Conservation (phyloP, 192 early-diverging fungal species). For the Piromyces sp. region DNA sequence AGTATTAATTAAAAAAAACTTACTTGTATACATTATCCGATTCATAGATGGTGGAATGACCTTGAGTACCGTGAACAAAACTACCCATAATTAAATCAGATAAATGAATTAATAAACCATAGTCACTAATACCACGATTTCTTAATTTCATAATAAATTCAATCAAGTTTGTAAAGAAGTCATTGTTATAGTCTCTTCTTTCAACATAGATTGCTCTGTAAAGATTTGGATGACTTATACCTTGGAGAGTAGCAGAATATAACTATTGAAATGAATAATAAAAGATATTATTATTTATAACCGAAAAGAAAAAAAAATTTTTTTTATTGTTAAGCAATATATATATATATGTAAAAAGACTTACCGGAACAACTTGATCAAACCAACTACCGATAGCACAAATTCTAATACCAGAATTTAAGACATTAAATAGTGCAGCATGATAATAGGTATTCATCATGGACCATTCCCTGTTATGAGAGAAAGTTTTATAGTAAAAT, state of each 20-base stretch:
- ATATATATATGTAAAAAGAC: neutral
- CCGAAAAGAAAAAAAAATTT: constrained; percentile 4
- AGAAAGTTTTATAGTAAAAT: neutral
- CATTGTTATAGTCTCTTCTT: constrained; percentile 55
- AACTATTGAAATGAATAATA: constrained; percentile 7
- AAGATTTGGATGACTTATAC: constrained; percentile 52
- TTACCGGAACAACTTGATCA: constrained; percentile 89
- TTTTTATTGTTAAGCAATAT: too few relatives aligned
- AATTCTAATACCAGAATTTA: constrained; percentile 51
- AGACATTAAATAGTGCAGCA: constrained; percentile 43
- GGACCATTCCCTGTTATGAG: constrained; percentile 9
- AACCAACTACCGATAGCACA: constrained; percentile 74
- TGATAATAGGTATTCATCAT: constrained; percentile 69
- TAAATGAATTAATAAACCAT: constrained; percentile 68
- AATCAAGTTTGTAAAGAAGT: constrained; percentile 75
- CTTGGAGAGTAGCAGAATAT: constrained; percentile 29
- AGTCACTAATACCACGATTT: constrained; percentile 75
- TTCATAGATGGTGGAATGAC: constrained; percentile 86
- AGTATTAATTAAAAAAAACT: too few relatives aligned
- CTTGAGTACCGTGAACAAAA: constrained; percentile 63
- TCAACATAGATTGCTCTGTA: constrained; percentile 85
- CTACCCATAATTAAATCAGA: constrained; percentile 74
- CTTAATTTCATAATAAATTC: constrained; percentile 70
- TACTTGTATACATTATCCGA: constrained; percentile 66
- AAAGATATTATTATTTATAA: too few relatives aligned